These are phyloP conservation scores for Neocatenulostroma microsporum DNA, from an alignment of 2,329 filamentous ascomycete species.

Conservation along the genomic window DNA sequence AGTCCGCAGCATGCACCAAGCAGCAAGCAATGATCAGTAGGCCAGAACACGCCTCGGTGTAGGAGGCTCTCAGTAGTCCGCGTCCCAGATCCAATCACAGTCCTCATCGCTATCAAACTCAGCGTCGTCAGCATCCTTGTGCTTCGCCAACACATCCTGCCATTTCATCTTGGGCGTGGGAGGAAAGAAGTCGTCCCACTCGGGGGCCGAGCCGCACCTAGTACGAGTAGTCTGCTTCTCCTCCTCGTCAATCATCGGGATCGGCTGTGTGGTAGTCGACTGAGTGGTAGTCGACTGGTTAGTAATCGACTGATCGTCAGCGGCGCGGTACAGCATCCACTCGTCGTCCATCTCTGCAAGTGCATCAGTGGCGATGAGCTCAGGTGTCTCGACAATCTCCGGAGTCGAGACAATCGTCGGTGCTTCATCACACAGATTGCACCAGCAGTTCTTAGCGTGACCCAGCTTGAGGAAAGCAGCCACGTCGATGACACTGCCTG, in stretches of 20 bases:
- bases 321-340: constrained; percentile 18
- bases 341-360: constrained; percentile 12
- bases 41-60: too few relatives aligned
- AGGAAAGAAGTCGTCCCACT: constrained; percentile 8
- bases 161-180: constrained; percentile 3
- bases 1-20: too few relatives aligned
- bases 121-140: too few relatives aligned
- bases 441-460: constrained; percentile 26
- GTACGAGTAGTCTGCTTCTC: constrained; percentile 2
- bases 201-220: background rate
- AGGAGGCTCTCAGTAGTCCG: too few relatives aligned
- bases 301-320: too few relatives aligned
- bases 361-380: constrained; percentile 13
- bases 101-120: too few relatives aligned
- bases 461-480: constrained; percentile 23
- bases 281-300: background rate
- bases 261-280: background rate
- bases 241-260: background rate
- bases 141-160: too few relatives aligned
- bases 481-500: constrained; percentile 16
- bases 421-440: constrained; percentile 11
- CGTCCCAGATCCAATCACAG: too few relatives aligned
- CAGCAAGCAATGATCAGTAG: too few relatives aligned
- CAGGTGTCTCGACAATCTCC: constrained; percentile 15
- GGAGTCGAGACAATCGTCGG: too few relatives aligned